Conservation (phyloP, 495 filamentous ascomycete species). For the Neurospora sp. region DNA sequence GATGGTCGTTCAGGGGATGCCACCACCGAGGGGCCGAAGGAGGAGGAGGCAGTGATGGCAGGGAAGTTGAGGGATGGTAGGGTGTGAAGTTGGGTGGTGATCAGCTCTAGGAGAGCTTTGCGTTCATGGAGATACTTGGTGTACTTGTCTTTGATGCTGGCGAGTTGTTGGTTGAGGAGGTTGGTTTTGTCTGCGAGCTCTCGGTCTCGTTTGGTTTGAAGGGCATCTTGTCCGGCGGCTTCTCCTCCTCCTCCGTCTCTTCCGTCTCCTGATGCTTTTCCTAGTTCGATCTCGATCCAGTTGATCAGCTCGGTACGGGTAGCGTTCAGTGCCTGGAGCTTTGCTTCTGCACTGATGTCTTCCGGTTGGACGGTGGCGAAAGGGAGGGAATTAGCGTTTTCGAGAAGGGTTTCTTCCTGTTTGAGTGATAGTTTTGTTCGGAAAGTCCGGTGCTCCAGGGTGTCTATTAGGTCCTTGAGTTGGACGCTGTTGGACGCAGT, state of each 20-base stretch:
- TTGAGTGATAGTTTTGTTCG: conserved; percentile 51
- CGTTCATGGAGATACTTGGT: conserved; percentile 33
- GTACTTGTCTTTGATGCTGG: conserved; percentile 41
- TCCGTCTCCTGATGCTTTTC: conserved; percentile 35
- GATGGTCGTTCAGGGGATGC: conserved; percentile 17
- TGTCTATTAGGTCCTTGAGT: conserved; percentile 43
- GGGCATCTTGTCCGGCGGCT: conserved; percentile 26
- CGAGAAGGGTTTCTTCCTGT: conserved; percentile 50
- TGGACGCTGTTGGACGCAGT: conserved; percentile 14
- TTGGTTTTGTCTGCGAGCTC: conserved; percentile 18
- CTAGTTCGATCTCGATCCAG: conserved; percentile 63
- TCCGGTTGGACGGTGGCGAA: conserved; percentile 19
- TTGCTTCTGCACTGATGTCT: conserved; percentile 23
- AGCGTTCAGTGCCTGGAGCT: conserved; percentile 38
- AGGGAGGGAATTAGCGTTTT: conserved; percentile 38
- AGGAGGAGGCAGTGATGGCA: neutral
- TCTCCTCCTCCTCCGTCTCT: conserved; percentile 27
- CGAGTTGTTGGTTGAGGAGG: conserved; percentile 36
- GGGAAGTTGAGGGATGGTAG: neutral
- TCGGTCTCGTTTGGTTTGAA: conserved; percentile 13
- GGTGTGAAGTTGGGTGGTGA: conserved; percentile 9
- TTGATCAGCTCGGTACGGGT: conserved; percentile 56
- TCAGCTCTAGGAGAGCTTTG: conserved; percentile 31
- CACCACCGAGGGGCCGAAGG: conserved; percentile 3
- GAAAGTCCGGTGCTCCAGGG: conserved; percentile 55